A percentile compares a stretch with the other conserved stretches of the same genome.
Conservation (phyloP, 1,139 yeast genomes). For the Entelexis sorbosivorans region DNA sequence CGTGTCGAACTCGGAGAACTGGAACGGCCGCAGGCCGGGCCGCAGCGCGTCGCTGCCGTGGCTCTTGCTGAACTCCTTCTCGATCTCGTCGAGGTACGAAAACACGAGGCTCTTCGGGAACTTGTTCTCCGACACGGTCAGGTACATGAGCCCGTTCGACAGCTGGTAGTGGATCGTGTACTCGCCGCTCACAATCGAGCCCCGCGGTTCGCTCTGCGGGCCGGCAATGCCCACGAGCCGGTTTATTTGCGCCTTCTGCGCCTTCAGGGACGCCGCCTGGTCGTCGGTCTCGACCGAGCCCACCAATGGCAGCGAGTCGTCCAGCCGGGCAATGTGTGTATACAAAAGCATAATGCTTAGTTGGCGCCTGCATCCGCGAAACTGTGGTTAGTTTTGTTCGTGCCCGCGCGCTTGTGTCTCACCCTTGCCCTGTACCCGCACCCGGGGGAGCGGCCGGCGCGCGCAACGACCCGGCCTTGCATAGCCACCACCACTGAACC, state of each 20-base stretch:
- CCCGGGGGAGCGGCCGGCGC: too few species aligned
- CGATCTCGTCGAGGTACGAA: slow-evolving; percentile 70
- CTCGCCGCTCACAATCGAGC: slow-evolving; percentile 69
- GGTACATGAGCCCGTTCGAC: slow-evolving; percentile 53
- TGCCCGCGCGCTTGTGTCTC: too few species aligned
- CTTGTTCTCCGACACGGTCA: slow-evolving; percentile 63
- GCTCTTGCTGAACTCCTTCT: slow-evolving; percentile 68
- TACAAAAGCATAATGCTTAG: slow-evolving; percentile 24
- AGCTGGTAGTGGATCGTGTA: slow-evolving; percentile 70
- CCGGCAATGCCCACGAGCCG: slow-evolving; percentile 64
- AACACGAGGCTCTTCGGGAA: slow-evolving; percentile 87
- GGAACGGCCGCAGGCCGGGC: slow-evolving; percentile 69
- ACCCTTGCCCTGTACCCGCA: too few species aligned
- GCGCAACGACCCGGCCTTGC: too few species aligned
- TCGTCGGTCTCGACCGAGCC: slow-evolving; percentile 86
- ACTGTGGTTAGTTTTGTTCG: neutral
- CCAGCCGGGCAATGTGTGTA: slow-evolving; percentile 25
- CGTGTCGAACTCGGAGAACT: slow-evolving; percentile 73
- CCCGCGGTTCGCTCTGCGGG: slow-evolving; percentile 72
- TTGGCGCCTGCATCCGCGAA: neutral
- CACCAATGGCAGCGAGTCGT: slow-evolving; percentile 61
- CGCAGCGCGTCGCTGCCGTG: slow-evolving; percentile 62
- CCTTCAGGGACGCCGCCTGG: slow-evolving; percentile 40
- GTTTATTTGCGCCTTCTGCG: slow-evolving; percentile 79
- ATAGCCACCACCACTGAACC: too few species aligned